These are phyloP conservation scores for Ogataea pini DNA, from an alignment of 805 yeast genomes.

Conservation along the genomic window DNA sequence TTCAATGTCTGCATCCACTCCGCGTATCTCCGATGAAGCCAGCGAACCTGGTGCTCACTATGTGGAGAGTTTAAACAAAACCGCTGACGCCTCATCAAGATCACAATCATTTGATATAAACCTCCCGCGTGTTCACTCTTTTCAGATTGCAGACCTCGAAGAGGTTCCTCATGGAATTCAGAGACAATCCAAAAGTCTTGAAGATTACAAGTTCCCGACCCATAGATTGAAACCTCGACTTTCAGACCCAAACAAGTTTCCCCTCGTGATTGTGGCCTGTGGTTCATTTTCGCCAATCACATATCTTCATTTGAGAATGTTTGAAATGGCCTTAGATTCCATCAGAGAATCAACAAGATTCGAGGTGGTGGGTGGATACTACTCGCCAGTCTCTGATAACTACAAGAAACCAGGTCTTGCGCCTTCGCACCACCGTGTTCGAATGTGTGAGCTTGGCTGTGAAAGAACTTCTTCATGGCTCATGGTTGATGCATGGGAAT, in stretches of 20 bases:
- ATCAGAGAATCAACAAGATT: slow-evolving; percentile 88
- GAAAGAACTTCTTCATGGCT: slow-evolving; percentile 96
- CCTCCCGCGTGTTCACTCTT: slow-evolving; percentile 47
- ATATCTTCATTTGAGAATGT: slow-evolving; percentile 92
- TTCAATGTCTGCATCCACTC: slow-evolving; percentile 8
- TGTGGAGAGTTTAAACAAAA: neutral
- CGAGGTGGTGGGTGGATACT: slow-evolving; percentile 95
- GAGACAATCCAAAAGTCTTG: slow-evolving; percentile 76
- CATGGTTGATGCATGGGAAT: slow-evolving; percentile 99
- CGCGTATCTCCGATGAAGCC: slow-evolving; percentile 6
- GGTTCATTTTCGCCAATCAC: slow-evolving; percentile 97
- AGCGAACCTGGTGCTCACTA: slow-evolving; percentile 7
- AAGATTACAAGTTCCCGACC: slow-evolving; percentile 77
- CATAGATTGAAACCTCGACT: slow-evolving; percentile 76
- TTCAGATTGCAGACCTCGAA: slow-evolving; percentile 88
- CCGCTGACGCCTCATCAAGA: neutral
- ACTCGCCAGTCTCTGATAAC: slow-evolving; percentile 91
- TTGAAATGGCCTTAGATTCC: slow-evolving; percentile 97
- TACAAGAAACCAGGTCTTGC: slow-evolving; percentile 94
- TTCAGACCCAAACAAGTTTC: slow-evolving; percentile 75
- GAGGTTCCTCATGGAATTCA: slow-evolving; percentile 95
- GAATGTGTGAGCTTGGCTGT: slow-evolving; percentile 98
- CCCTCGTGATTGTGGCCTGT: slow-evolving; percentile 94
- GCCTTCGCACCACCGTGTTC: slow-evolving; percentile 81
- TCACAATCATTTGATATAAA: slow-evolving; percentile 12